A percentile compares a stretch with the other conserved stretches of the same genome.
phyloP scores from a whole-genome alignment of 352 stramenopile genomes.

The Phytophthora brassicae region DNA sequence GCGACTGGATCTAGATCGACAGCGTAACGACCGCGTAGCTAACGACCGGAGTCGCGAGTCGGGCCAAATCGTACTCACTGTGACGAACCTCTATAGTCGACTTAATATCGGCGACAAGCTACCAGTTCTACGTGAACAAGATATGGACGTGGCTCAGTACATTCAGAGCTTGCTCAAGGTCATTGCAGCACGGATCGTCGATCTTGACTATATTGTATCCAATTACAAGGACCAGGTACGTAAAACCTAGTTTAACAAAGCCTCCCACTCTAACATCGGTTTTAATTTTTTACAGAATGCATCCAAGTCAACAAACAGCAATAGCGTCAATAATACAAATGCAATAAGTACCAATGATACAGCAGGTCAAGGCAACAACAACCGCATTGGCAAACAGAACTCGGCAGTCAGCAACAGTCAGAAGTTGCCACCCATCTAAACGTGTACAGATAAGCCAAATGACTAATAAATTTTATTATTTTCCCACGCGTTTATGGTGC shows the following conservation, averaged over 20 bases:
- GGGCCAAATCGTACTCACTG: constrained; percentile 88
- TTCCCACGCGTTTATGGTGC: not conserved
- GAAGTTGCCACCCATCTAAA: constrained; percentile 25
- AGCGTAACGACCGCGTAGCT: constrained; percentile 70
- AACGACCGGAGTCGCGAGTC: constrained; percentile 87
- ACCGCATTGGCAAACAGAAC: constrained; percentile 7
- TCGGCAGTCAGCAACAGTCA: constrained; percentile 2
- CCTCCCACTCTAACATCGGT: not conserved
- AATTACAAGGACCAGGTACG: constrained; percentile 65
- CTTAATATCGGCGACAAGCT: constrained; percentile 78
- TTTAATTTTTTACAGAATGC: constrained; percentile 16
- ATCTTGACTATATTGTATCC: constrained; percentile 85
- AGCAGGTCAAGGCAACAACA: not conserved
- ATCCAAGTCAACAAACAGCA: constrained; percentile 18
- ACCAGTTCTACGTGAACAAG: constrained; percentile 65
- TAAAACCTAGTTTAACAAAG: not conserved
- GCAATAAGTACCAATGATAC: not conserved
- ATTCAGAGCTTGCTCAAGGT: constrained; percentile 78
- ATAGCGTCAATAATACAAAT: constrained; percentile 16
- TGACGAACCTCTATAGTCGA: constrained; percentile 91
- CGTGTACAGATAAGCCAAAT: constrained; percentile 9
- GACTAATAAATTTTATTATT: not conserved
- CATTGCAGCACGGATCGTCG: constrained; percentile 76
- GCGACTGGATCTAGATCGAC: constrained; percentile 80
- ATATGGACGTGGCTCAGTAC: constrained; percentile 76